Conservation (phyloP, 129 eudicot species). For the Helianthus tuberosus region DNA sequence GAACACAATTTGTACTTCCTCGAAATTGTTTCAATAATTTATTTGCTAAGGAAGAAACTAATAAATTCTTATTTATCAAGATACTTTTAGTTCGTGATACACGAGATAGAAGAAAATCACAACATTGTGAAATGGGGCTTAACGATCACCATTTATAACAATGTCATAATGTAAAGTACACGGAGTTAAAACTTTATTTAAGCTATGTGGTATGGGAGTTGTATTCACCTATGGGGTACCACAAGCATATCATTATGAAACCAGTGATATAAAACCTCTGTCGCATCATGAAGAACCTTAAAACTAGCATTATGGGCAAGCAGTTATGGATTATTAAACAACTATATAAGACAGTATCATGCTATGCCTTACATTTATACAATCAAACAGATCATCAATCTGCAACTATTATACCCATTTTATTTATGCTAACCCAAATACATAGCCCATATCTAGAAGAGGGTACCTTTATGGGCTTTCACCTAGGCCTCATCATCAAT, state of each 20-base stretch:
- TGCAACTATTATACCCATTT: slow-evolving; percentile 21
- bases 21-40: slow-evolving; percentile 19
- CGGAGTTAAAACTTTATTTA: too few relatives aligned
- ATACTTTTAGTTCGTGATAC: background rate
- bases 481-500: slow-evolving; percentile 49
- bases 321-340: background rate
- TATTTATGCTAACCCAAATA: slow-evolving; percentile 29
- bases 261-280: too few relatives aligned
- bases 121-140: too few relatives aligned
- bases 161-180: too few relatives aligned
- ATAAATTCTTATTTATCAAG: background rate
- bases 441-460: background rate
- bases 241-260: too few relatives aligned
- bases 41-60: background rate
- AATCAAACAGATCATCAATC: background rate
- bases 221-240: too few relatives aligned
- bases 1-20: background rate
- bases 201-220: too few relatives aligned
- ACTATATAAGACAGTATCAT: background rate
- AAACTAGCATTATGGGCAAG: slow-evolving; percentile 6
- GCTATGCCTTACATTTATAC: slow-evolving; percentile 10
- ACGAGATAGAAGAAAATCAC: too few relatives aligned
- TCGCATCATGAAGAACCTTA: background rate
- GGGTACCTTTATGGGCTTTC: slow-evolving; percentile 21
- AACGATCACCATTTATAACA: too few relatives aligned